phyloP scores from a whole-genome alignment of 2,329 filamentous ascomycete species.

The Shiraia sp. region DNA sequence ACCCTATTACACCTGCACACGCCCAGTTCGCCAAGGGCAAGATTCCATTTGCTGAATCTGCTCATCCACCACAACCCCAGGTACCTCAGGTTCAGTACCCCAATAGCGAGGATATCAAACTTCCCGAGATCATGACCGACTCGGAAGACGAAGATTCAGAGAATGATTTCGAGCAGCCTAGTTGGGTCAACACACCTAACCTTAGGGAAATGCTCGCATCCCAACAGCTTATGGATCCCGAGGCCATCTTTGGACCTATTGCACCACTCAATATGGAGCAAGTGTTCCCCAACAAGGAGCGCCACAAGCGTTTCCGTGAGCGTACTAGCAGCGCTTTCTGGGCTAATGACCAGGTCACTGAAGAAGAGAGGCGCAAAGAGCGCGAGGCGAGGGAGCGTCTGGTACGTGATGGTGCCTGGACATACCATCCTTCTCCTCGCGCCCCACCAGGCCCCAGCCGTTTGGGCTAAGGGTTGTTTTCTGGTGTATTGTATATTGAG shows the following conservation, averaged over 20 bases:
- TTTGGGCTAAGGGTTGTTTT: no score
- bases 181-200: slow-evolving; percentile 88
- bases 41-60: slow-evolving; percentile 82
- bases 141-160: slow-evolving; percentile 81
- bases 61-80: slow-evolving; percentile 52
- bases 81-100: slow-evolving; percentile 73
- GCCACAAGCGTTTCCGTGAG: slow-evolving; percentile 84
- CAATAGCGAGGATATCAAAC: slow-evolving; percentile 85
- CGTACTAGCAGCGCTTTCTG: slow-evolving; percentile 95
- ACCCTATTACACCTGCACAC: slow-evolving; percentile 57
- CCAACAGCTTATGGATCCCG: slow-evolving; percentile 85
- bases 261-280: slow-evolving; percentile 92
- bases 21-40: slow-evolving; percentile 80
- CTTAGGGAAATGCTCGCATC: slow-evolving; percentile 73
- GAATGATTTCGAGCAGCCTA: slow-evolving; percentile 68
- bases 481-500: no score
- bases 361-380: slow-evolving; percentile 84
- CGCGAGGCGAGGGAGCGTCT: slow-evolving; percentile 77
- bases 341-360: slow-evolving; percentile 81
- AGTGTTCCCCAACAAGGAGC: slow-evolving; percentile 78
- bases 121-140: slow-evolving; percentile 95
- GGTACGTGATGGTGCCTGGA: slow-evolving; percentile 81
- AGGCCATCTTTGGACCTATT: slow-evolving; percentile 85
- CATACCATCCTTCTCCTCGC: slow-evolving; percentile 40
- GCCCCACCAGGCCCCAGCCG: slow-evolving; percentile 19